Conservation (phyloP, 176 grass and related monocot species). For the Aegilops sharonensis region DNA sequence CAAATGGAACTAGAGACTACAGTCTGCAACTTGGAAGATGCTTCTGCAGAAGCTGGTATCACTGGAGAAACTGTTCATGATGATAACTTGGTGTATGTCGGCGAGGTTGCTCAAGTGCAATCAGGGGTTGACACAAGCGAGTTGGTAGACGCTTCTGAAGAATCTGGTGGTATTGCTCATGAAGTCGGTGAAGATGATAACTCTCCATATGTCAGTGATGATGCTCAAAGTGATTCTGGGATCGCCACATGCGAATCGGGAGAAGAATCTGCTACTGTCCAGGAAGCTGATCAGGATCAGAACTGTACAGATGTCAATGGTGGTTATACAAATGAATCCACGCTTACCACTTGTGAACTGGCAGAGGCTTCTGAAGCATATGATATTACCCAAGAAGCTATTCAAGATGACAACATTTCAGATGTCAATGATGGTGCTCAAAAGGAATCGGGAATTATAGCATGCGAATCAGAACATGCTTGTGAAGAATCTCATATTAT, state of each 20-base stretch:
- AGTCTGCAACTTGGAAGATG: not conserved
- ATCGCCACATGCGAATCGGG: not conserved
- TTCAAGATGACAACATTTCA: not conserved
- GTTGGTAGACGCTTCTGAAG: constrained; percentile 20
- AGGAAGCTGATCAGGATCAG: not conserved
- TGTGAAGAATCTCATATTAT: not conserved
- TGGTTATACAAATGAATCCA: not conserved
- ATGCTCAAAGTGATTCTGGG: not conserved
- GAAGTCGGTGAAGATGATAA: constrained; percentile 1
- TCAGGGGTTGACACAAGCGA: not conserved
- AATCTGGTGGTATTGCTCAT: not conserved
- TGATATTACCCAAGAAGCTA: constrained; percentile 24
- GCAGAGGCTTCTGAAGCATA: constrained; percentile 25
- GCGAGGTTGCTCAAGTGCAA: not conserved
- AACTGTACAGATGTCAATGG: not conserved
- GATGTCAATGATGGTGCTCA: not conserved
- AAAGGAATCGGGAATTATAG: not conserved
- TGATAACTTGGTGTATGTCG: not conserved
- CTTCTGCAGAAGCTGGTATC: constrained; percentile 2
- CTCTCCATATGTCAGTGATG: not conserved
- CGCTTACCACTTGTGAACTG: not conserved
- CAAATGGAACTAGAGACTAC: not conserved
- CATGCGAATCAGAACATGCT: constrained; percentile 18
- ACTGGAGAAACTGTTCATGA: not conserved
- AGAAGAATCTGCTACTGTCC: not conserved